Evolutionary conservation across 1,284 basidiomycete species (phyloP).

Genomic region (Tilletia indica): DNA sequence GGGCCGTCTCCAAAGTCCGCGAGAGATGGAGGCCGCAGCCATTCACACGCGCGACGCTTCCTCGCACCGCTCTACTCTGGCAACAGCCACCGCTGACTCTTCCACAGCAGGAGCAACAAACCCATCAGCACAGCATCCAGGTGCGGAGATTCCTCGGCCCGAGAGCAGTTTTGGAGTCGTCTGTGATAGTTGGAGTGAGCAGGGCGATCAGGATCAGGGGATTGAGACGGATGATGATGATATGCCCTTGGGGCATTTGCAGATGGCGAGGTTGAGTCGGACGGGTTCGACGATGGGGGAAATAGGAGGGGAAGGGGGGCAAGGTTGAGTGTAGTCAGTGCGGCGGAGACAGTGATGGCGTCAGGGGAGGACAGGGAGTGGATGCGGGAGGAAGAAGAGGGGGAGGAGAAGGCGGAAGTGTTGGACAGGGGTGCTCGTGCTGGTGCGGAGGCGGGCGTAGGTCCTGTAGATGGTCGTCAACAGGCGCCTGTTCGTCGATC

Average conservation of each 20-base stretch:
- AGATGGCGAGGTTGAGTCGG: slow-evolving; percentile 24
- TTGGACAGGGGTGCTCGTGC: too few relatives aligned
- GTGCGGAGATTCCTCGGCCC: background rate
- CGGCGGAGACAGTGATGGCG: background rate
- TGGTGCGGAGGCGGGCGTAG: too few relatives aligned
- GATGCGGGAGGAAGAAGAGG: background rate
- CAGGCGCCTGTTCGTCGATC: too few relatives aligned
- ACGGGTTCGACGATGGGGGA: background rate
- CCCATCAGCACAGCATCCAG: background rate
- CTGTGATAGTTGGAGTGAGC: slow-evolving; percentile 26
- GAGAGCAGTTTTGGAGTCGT: slow-evolving; percentile 18
- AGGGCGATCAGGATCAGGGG: slow-evolving; percentile 24
- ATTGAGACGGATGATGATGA: slow-evolving; percentile 18
- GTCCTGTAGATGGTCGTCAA: too few relatives aligned
- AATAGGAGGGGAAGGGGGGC: background rate
- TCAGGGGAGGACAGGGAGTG: background rate
- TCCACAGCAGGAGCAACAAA: background rate
- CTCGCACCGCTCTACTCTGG: background rate
- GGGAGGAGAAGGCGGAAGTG: too few relatives aligned
- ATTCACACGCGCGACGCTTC: slow-evolving; percentile 4
- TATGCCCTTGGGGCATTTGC: slow-evolving; percentile 3
- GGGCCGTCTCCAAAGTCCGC: slow-evolving; percentile 18
- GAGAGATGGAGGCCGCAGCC: background rate
- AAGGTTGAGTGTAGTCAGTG: background rate
- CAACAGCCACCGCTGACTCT: background rate